A percentile compares a stretch with the other conserved stretches of the same genome.
phyloP scores from a whole-genome alignment of 331 rosid genomes.

The Cydonia oblonga region DNA sequence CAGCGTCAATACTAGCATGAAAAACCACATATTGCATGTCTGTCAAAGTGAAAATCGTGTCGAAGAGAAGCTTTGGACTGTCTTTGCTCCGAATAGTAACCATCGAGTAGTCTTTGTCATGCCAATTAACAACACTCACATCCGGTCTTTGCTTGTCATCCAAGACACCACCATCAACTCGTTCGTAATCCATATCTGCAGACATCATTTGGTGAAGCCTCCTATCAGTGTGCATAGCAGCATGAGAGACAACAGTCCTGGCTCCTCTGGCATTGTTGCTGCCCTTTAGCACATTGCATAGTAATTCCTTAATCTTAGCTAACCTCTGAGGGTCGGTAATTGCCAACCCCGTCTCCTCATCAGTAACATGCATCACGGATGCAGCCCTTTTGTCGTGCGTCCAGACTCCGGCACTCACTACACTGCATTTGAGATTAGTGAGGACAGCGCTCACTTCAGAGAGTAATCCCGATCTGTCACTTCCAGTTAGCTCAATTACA shows the following conservation, averaged over 20 bases:
- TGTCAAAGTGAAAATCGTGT: conserved; percentile 85
- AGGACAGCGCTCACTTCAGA: conserved; percentile 89
- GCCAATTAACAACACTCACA: conserved; percentile 82
- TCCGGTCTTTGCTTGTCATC: conserved; percentile 63
- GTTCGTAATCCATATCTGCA: conserved; percentile 81
- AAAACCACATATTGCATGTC: conserved; percentile 94
- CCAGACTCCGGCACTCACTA: conserved; percentile 86
- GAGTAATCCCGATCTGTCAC: conserved; percentile 81
- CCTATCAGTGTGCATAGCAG: conserved; percentile 64
- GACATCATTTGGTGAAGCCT: conserved; percentile 99
- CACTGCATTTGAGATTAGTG: conserved; percentile 73
- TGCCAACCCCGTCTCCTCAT: conserved; percentile 63
- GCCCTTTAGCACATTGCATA: conserved; percentile 82
- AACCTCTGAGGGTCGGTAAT: conserved; percentile 60
- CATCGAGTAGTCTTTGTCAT: conserved; percentile 73
- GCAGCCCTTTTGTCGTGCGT: conserved; percentile 89
- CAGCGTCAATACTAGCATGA: conserved; percentile 80
- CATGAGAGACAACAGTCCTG: conserved; percentile 65
- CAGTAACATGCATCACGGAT: conserved; percentile 61
- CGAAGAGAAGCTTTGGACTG: conserved; percentile 91
- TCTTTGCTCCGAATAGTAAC: conserved; percentile 75
- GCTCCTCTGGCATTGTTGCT: conserved; percentile 60
- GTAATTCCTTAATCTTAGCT: conserved; percentile 52
- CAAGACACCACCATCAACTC: conserved; percentile 31
- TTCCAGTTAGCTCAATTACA: conserved; percentile 72